Base-by-base conservation (phyloP, 164 flowering plant species). In the Malania oleifera region DNA sequence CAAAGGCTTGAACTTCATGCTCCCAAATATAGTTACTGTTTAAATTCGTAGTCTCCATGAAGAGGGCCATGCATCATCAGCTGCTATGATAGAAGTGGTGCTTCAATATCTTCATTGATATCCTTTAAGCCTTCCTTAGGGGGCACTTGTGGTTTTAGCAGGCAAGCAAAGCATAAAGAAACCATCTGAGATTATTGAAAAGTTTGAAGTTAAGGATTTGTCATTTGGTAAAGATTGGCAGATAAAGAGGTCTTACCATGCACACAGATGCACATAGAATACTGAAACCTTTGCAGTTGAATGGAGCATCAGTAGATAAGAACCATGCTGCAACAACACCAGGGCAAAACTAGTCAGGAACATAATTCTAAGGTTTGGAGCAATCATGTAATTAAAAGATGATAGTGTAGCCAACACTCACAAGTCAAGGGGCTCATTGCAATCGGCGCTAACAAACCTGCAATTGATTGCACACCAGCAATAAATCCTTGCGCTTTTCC, bases 271-370 rank as follows among this genome's bases (percentile, higher is more conserved):
- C 93, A 56, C 71, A 68, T 5, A 91, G 43, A 44, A 91, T 68
- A 69, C 97, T 91, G 66, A 91, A 87, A 56, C 97, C 97, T 73
- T 79, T 91, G 80, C 89, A 87, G 59, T 82, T 31, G 66, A 91
- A 91, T 40, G 95, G 97, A 5, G 93, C 91, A 46, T 84, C 43
- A 46, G 65, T 68, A 13, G 95, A 87, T 2, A 91, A 67, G 67
- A 91, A 91, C 85, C 80, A 79, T 12, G 80, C 86, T 82, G 75
- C 20, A 59, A 24, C 38, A 41, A 60, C 15, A 56, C 23, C 3
- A 26, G 27, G 19, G 2, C 20, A 49, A 17, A 18, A 49, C 18
- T 7, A 22, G 18, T 65, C 27, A 58, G 57, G 3, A 65, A 23
- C 38, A 18, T 5, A 49, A 27, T 17, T 19, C 5, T 31, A 29